Evolutionary conservation across 805 yeast genomes (phyloP), one percentile per base, ranked within the genome.

Genomic region (Candida railenensis): DNA sequence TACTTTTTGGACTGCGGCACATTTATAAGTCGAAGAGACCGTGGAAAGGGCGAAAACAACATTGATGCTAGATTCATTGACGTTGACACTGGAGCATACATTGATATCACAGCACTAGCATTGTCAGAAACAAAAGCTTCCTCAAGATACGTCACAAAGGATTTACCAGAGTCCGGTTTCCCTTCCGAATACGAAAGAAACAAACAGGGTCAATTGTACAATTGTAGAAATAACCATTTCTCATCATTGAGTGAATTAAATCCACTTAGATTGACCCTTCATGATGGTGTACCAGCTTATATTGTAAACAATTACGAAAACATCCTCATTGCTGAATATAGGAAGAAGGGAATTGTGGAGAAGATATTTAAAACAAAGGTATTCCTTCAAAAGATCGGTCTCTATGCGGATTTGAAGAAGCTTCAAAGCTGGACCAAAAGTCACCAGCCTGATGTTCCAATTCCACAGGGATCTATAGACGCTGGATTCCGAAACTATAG

Each of bases 21-120:
- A 8, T 66, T 51, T 42, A 59, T 68, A 28, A 56, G 66, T 34
- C 57, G 52, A 32, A 51, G 69, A 33, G 46, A 32, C 4, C 69
- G 69, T 47, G 76, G 72, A 15, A 72, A 73, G 48, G 82, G 82
- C 3, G 58, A 63, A 47, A 79, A 80, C 55, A 73, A 74, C 37
- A 78, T 78, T 40, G 83, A 80, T 59, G 83, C 82, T 1, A 60
- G 83, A 20, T 75, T 77, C 48, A 74, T 79, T 22, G 83, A 80
- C 52, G 64, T 76, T 3, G 72, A 70, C 42, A 70, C 81, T 9
- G 77, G 76, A 1, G 53, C 66, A 39, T 72, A 71, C 48, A 66
- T 72, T 37, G 77, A 72, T 48, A 73, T 64, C 34, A 71, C 77
- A 4, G 77, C 66, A 0, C 55, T 71, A 45, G 72, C 76, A 1